Conservation (phyloP, 176 grass and related monocot species). For the Typha latifolia region DNA sequence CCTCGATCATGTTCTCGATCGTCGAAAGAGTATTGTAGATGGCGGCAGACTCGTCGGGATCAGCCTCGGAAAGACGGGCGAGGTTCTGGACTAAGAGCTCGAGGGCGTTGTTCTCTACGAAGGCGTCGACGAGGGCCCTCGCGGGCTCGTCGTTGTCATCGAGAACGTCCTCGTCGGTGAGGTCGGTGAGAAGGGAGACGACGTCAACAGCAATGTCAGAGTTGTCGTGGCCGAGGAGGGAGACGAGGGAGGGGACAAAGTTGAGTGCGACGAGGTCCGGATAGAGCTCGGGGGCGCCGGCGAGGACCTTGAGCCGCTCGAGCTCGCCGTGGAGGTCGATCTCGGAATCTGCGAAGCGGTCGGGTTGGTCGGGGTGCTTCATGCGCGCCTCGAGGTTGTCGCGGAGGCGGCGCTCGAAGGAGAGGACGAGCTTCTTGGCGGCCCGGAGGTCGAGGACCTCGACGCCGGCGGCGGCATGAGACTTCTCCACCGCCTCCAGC, state of each 20-base stretch:
- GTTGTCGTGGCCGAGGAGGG: constrained; percentile 78
- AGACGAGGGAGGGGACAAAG: constrained; percentile 59
- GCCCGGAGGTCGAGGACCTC: constrained; percentile 82
- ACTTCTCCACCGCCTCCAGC: constrained; percentile 29
- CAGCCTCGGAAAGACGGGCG: constrained; percentile 66
- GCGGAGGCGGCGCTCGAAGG: constrained; percentile 76
- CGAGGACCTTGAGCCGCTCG: constrained; percentile 69
- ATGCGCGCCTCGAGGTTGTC: constrained; percentile 96
- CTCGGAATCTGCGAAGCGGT: constrained; percentile 78
- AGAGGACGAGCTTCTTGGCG: constrained; percentile 62
- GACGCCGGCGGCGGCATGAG: constrained; percentile 22
- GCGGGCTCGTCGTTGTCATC: constrained; percentile 46
- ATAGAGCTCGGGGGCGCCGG: constrained; percentile 79
- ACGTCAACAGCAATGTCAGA: constrained; percentile 68
- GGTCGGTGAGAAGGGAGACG: constrained; percentile 74
- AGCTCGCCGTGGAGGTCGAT: constrained; percentile 75
- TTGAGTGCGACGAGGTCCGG: constrained; percentile 63
- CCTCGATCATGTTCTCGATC: constrained; percentile 84
- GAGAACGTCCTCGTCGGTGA: constrained; percentile 73
- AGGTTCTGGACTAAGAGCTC: constrained; percentile 85
- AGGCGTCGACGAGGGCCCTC: constrained; percentile 47
- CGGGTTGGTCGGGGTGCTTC: constrained; percentile 76
- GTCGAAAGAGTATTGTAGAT: constrained; percentile 64
- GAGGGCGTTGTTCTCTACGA: constrained; percentile 71
- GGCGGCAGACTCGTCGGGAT: constrained; percentile 67